Conservation (phyloP, 192 early-diverging fungal species). For the Umbelopsis vinacea region DNA sequence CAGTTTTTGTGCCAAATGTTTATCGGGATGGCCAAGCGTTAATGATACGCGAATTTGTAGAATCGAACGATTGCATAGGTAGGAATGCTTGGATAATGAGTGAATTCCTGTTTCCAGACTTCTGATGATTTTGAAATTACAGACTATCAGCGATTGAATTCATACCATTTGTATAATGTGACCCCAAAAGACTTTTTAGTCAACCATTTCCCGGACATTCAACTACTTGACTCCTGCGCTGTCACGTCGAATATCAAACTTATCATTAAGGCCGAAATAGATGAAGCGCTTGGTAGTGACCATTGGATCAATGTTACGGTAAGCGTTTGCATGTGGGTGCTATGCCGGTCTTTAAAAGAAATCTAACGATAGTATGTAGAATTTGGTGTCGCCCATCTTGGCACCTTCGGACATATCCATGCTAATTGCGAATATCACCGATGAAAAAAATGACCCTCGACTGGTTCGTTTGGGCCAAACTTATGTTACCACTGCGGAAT, state of each 20-base stretch:
- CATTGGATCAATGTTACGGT: conserved; percentile 12
- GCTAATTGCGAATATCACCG: neutral
- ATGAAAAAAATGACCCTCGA: conserved; percentile 4
- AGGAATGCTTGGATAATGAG: neutral
- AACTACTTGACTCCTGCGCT: conserved; percentile 23
- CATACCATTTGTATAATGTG: conserved; percentile 13
- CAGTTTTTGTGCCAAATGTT: conserved; percentile 26
- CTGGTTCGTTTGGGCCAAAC: neutral
- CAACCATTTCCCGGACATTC: conserved; percentile 4
- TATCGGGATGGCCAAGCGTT: conserved; percentile 28
- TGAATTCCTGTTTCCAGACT: neutral
- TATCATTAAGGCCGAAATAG: neutral
- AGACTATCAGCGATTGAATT: conserved; percentile 14
- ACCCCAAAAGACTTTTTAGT: conserved; percentile 9
- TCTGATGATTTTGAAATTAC: neutral
- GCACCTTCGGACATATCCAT: conserved; percentile 6
- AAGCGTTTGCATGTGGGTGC: neutral
- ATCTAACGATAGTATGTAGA: neutral
- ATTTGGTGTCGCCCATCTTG: conserved; percentile 2
- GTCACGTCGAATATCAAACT: conserved; percentile 12
- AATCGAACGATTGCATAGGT: conserved; percentile 27
- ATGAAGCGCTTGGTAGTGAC: conserved; percentile 1
- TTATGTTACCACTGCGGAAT: neutral
- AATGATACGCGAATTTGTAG: conserved; percentile 24
- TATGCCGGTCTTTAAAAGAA: no score